Conservation (phyloP, 1,284 basidiomycete genomes). For the Pulchroboletus neoregius region DNA sequence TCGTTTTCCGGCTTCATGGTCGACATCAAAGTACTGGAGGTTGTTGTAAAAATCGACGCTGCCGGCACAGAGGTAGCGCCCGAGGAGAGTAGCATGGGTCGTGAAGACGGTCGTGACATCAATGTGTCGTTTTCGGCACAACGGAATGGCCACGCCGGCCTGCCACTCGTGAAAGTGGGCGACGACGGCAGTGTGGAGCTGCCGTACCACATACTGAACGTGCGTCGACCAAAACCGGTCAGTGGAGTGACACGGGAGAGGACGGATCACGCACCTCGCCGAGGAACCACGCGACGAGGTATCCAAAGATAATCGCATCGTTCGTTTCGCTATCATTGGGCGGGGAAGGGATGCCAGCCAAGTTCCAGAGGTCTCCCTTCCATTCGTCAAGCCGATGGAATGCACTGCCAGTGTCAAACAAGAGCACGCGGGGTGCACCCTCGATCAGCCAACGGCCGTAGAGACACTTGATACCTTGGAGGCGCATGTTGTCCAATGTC, state of each 20-base stretch:
- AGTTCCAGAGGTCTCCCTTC: conserved; percentile 97
- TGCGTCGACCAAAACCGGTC: conserved; percentile 11
- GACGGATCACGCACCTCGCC: conserved; percentile 70
- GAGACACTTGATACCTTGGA: conserved; percentile 87
- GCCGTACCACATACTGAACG: conserved; percentile 71
- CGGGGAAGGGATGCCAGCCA: conserved; percentile 95
- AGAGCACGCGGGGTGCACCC: conserved; percentile 87
- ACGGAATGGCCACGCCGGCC: conserved; percentile 93
- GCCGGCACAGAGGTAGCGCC: conserved; percentile 96
- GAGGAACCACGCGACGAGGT: conserved; percentile 99
- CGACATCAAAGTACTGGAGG: conserved; percentile 98
- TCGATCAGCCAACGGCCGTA: conserved; percentile 99
- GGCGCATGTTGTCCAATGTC: conserved; percentile 75
- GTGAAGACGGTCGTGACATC: conserved; percentile 98
- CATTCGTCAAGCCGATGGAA: conserved; percentile 93
- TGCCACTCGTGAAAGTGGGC: conserved; percentile 99
- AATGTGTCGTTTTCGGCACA: conserved; percentile 94
- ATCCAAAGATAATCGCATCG: conserved; percentile 98
- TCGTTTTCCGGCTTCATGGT: conserved; percentile 97
- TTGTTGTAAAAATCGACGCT: conserved; percentile 99
- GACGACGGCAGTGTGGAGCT: conserved; percentile 81
- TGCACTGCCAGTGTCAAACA: conserved; percentile 92
- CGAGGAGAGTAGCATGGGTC: conserved; percentile 97
- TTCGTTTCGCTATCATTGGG: conserved; percentile 97
- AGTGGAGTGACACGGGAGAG: conserved; percentile 8